Conservation (phyloP, 176 grass and related monocot species). For the Coix lacrymajobi region DNA sequence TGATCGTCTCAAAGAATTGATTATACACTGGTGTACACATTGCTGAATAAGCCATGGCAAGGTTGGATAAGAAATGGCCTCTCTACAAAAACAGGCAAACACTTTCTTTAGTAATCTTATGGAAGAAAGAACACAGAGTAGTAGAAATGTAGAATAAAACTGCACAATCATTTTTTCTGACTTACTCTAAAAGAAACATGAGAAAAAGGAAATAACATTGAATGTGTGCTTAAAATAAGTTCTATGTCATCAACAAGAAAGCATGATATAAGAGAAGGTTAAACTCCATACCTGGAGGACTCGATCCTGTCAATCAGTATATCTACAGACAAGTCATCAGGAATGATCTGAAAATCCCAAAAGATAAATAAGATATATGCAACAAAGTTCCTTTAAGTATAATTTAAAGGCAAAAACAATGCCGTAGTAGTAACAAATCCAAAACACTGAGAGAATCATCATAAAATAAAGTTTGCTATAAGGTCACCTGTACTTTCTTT, state of each 20-base stretch:
- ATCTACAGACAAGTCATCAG: slow-evolving; percentile 64
- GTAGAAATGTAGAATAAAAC: background rate
- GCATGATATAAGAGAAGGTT: background rate
- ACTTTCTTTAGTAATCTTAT: background rate
- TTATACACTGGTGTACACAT: slow-evolving; percentile 55
- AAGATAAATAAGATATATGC: slow-evolving; percentile 18
- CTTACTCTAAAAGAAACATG: background rate
- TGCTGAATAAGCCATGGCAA: slow-evolving; percentile 59
- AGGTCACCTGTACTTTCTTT: slow-evolving; percentile 66
- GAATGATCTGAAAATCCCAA: slow-evolving; percentile 65
- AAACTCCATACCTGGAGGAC: slow-evolving; percentile 51
- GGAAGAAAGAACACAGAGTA: background rate
- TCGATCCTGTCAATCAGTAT: slow-evolving; percentile 56
- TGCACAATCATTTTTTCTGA: background rate
- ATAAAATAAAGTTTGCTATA: slow-evolving; percentile 14
- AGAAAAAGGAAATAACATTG: background rate
- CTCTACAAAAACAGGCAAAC: slow-evolving; percentile 45
- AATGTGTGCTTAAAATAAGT: background rate
- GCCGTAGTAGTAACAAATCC: slow-evolving; percentile 1
- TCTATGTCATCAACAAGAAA: slow-evolving; percentile 10
- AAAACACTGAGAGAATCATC: slow-evolving; percentile 2
- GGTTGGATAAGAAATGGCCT: slow-evolving; percentile 26
- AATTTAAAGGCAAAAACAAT: background rate
- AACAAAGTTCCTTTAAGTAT: background rate
- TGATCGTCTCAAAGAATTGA: slow-evolving; percentile 49